Evolutionary conservation across 148 eudicot species (phyloP).

Genomic region (Rhododendron mucronatum): DNA sequence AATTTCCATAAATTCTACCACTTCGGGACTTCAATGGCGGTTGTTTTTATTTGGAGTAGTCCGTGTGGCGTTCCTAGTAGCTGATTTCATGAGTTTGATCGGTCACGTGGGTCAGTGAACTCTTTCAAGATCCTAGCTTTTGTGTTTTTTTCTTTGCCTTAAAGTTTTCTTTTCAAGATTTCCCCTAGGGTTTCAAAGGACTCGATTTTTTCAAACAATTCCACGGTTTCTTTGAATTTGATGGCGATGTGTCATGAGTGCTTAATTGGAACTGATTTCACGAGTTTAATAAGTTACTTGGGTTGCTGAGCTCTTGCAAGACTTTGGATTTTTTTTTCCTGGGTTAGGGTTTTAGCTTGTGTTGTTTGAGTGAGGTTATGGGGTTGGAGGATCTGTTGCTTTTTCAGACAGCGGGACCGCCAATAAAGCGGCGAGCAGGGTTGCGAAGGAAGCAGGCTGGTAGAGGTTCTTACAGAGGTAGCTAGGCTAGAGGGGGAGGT

Average conservation of each 20-base stretch:
- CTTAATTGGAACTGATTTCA: conserved; percentile 18
- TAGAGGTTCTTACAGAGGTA: conserved; percentile 96
- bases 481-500: conserved; percentile 43
- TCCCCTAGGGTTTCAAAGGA: background rate
- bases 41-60: background rate
- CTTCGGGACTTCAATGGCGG: background rate
- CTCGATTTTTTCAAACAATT: background rate
- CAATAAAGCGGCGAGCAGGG: conserved; percentile 77
- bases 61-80: background rate
- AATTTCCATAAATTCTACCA: background rate
- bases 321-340: conserved; percentile 18
- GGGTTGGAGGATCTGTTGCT: conserved; percentile 55
- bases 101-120: background rate
- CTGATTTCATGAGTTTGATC: background rate
- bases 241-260: background rate
- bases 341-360: conserved; percentile 22
- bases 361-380: conserved; percentile 42
- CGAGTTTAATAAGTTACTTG: conserved; percentile 15
- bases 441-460: conserved; percentile 95
- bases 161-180: background rate
- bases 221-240: background rate
- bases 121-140: background rate
- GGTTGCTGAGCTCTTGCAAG: conserved; percentile 25
- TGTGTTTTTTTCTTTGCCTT: background rate
- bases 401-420: conserved; percentile 66